phyloP scores from a whole-genome alignment of 1,284 basidiomycete species.

The Cutaneotrichosporon mucoides region DNA sequence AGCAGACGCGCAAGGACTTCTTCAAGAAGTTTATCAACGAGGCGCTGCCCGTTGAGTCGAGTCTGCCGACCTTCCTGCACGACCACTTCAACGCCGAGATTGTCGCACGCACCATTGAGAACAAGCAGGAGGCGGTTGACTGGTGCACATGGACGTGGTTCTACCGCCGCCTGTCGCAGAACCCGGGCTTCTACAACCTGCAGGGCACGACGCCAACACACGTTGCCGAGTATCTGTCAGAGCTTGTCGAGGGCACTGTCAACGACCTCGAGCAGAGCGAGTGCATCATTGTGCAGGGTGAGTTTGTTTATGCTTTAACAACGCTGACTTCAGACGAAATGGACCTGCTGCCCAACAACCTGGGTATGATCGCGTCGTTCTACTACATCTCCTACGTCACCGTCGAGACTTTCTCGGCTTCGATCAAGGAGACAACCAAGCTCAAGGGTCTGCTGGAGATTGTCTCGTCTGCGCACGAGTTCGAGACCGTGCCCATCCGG shows the following conservation, averaged over 20 bases:
- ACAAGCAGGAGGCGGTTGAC: constrained; percentile 94
- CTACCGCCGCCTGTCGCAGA: constrained; percentile 93
- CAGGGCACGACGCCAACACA: constrained; percentile 91
- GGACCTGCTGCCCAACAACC: constrained; percentile 84
- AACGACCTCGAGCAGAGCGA: constrained; percentile 88
- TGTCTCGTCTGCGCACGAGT: constrained; percentile 92
- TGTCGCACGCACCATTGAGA: constrained; percentile 96
- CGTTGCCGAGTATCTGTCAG: constrained; percentile 89
- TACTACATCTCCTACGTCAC: constrained; percentile 75
- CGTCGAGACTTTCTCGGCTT: constrained; percentile 93
- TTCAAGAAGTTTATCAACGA: constrained; percentile 98
- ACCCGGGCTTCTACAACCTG: constrained; percentile 80
- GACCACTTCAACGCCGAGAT: constrained; percentile 99
- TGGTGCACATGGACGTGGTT: constrained; percentile 57
- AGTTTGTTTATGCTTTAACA: constrained; percentile 28
- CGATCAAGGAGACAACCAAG: constrained; percentile 94
- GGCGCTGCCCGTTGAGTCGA: constrained; percentile 95
- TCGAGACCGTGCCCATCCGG: constrained; percentile 89
- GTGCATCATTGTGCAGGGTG: constrained; percentile 83
- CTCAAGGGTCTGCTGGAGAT: constrained; percentile 95
- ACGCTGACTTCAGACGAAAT: constrained; percentile 66
- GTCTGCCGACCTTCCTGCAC: constrained; percentile 79
- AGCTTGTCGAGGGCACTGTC: constrained; percentile 89
- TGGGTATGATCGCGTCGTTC: constrained; percentile 88
- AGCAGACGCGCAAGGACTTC: constrained; percentile 93